phyloP scores from a whole-genome alignment of 1,284 basidiomycete genomes.

The Termitomyces sp. region DNA sequence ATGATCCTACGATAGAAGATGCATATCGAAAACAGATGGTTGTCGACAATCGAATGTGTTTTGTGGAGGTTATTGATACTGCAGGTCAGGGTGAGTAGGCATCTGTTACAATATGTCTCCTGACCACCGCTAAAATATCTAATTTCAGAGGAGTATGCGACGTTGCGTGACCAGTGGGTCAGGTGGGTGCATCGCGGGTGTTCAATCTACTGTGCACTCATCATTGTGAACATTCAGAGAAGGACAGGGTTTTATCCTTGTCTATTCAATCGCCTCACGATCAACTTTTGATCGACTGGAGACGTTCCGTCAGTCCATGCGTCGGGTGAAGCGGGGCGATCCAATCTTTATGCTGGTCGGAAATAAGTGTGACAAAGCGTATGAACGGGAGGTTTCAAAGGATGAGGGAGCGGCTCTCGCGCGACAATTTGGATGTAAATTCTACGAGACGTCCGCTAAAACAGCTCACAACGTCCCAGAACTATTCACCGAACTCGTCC shows the following conservation, averaged over 20 bases:
- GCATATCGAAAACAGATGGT: constrained; percentile 90
- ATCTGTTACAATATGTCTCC: neutral
- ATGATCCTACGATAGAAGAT: constrained; percentile 93
- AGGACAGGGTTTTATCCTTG: constrained; percentile 97
- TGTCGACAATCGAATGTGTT: constrained; percentile 88
- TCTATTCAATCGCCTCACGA: constrained; percentile 96
- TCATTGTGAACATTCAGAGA: constrained; percentile 45
- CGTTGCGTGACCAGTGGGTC: constrained; percentile 98
- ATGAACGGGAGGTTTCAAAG: constrained; percentile 81
- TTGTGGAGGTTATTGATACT: constrained; percentile 91
- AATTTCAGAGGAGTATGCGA: constrained; percentile 85
- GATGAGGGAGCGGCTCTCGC: constrained; percentile 88
- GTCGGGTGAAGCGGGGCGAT: constrained; percentile 86
- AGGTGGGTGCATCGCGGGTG: constrained; percentile 43
- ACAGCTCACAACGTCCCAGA: constrained; percentile 95
- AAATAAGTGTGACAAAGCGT: constrained; percentile 86
- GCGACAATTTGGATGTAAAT: constrained; percentile 85
- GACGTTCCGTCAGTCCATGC: constrained; percentile 92
- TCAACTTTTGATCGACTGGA: constrained; percentile 93
- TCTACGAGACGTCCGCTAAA: constrained; percentile 96
- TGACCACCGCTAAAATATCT: constrained; percentile 14
- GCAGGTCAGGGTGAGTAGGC: constrained; percentile 79
- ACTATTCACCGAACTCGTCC: constrained; percentile 88
- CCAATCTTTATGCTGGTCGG: constrained; percentile 87
- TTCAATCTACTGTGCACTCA: constrained; percentile 3